Conservation (phyloP, 768 basidiomycete species). For the Lepiota subincarnata region DNA sequence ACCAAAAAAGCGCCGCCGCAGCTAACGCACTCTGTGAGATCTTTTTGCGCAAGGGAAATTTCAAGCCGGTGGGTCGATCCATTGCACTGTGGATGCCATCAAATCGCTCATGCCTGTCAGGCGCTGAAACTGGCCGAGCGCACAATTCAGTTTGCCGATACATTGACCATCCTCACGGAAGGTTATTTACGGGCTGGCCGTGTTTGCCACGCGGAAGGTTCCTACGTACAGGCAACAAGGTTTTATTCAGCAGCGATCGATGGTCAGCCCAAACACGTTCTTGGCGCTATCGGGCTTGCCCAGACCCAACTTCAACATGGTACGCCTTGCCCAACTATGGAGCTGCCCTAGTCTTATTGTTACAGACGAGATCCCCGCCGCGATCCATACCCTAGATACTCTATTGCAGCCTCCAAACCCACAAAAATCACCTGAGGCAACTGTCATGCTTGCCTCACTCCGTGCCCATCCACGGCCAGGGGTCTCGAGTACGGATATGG, state of each 20-base stretch:
- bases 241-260: conserved; percentile 67
- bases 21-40: conserved; percentile 82
- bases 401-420: conserved; percentile 64
- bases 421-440: conserved; percentile 75
- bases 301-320: conserved; percentile 85
- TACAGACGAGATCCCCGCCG: conserved; percentile 76
- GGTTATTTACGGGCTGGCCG: conserved; percentile 83
- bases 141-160: conserved; percentile 92
- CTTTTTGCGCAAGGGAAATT: conserved; percentile 67
- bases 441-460: conserved; percentile 84
- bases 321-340: conserved; percentile 24
- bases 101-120: conserved; percentile 29
- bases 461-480: conserved; percentile 81
- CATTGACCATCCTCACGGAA: conserved; percentile 77
- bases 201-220: conserved; percentile 71
- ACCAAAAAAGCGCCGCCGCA: conserved; percentile 74
- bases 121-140: conserved; percentile 92
- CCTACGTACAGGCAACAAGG: conserved; percentile 56
- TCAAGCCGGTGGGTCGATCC: conserved; percentile 45
- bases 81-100: not conserved
- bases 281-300: conserved; percentile 81
- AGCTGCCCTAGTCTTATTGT: not conserved
- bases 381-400: conserved; percentile 81
- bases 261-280: conserved; percentile 67
- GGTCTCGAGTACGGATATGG: conserved; percentile 66